Conservation (phyloP, 306 rosid species). For the Dalbergia cultrata region DNA sequence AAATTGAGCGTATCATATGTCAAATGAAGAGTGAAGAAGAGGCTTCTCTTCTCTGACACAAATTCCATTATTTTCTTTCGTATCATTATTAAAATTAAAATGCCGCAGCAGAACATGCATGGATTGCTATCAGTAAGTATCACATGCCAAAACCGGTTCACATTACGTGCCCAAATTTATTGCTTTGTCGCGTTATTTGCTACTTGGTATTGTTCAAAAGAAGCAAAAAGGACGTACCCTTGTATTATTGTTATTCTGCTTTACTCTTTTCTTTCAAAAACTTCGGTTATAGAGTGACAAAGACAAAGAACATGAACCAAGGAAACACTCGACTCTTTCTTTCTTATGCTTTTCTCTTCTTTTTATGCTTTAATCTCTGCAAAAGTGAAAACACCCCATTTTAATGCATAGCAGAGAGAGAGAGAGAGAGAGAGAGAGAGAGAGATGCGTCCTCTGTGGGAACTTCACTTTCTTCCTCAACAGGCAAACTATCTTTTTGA, state of each 20-base stretch:
- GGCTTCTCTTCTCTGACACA: constrained; percentile 10
- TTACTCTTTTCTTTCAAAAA: constrained; percentile 29
- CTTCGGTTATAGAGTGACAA: constrained; percentile 46
- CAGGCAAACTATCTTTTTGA: constrained; percentile 49
- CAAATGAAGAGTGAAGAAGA: too few species aligned
- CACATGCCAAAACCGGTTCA: constrained; percentile 40
- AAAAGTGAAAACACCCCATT: constrained; percentile 56
- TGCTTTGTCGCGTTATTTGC: constrained; percentile 47
- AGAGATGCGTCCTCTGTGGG: constrained; percentile 25
- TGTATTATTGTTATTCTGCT: constrained; percentile 48
- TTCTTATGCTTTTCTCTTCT: constrained; percentile 58
- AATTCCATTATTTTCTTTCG: constrained; percentile 10
- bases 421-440: constrained; percentile 8
- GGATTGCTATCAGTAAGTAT: constrained; percentile 23
- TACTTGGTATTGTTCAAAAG: constrained; percentile 52
- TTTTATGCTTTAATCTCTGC: constrained; percentile 56
- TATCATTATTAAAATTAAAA: not conserved
- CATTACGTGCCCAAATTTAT: constrained; percentile 41
- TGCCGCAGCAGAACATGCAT: constrained; percentile 40
- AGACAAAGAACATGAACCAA: constrained; percentile 59
- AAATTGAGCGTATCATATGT: not conserved
- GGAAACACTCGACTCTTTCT: constrained; percentile 52
- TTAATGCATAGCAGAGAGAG: constrained; percentile 49
- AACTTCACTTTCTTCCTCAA: constrained; percentile 54
- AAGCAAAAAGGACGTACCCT: constrained; percentile 51